phyloP scores from a whole-genome alignment of 2,329 filamentous ascomycete genomes.

The Neonectria punicea region DNA sequence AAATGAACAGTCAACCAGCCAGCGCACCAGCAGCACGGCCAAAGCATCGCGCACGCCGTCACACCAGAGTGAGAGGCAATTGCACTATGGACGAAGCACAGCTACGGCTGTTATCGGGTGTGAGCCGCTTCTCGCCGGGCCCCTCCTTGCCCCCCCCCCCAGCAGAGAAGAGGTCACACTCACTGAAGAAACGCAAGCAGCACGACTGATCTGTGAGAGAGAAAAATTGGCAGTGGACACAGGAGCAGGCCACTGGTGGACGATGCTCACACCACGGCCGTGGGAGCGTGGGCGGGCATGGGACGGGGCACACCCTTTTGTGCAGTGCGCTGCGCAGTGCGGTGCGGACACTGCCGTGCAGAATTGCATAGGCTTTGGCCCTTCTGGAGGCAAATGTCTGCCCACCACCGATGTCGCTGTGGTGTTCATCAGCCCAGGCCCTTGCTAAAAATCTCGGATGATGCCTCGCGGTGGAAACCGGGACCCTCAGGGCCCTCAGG shows the following conservation, averaged over 20 bases:
- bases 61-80: constrained; percentile 13
- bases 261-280: constrained; percentile 40
- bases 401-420: constrained; percentile 46
- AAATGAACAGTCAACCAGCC: neutral
- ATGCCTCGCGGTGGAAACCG: constrained; percentile 43
- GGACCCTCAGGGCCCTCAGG: constrained; percentile 36
- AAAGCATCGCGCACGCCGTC: constrained; percentile 2
- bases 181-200: constrained; percentile 28
- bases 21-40: neutral
- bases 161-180: constrained; percentile 29
- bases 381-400: constrained; percentile 39
- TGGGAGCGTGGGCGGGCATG: constrained; percentile 29
- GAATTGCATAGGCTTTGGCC: constrained; percentile 36
- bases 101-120: neutral
- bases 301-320: constrained; percentile 30
- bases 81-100: constrained; percentile 9
- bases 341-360: constrained; percentile 41
- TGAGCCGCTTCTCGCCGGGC: constrained; percentile 5
- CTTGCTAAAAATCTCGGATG: constrained; percentile 43
- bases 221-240: constrained; percentile 33
- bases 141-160: neutral
- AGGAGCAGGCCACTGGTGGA: constrained; percentile 38
- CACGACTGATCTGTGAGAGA: constrained; percentile 23
- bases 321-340: constrained; percentile 33
- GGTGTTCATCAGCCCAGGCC: constrained; percentile 44